These are phyloP conservation scores for Metschnikowia dekortorum DNA, from an alignment of 805 yeast species.

Conservation along the genomic window DNA sequence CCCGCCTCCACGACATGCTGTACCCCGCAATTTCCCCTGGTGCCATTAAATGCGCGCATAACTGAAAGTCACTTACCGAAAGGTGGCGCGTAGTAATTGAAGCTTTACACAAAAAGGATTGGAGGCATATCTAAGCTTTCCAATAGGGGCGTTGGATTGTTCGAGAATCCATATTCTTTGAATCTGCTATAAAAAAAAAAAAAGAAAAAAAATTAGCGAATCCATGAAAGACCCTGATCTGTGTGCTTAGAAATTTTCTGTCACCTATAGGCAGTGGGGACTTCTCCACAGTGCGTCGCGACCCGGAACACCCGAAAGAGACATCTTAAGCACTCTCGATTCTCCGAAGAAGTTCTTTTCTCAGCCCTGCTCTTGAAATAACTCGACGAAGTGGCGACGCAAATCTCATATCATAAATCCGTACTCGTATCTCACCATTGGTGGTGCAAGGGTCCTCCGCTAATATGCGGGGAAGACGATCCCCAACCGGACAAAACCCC, in stretches of 20 bases:
- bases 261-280: background rate
- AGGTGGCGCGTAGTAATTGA: background rate
- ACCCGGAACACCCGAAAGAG: background rate
- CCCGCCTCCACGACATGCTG: background rate
- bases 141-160: too few species aligned
- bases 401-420: too few species aligned
- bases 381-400: too few species aligned
- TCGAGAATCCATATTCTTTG: too few species aligned
- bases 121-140: too few species aligned
- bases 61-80: background rate
- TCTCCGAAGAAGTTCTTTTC: too few species aligned
- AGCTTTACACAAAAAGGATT: background rate
- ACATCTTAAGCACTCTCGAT: background rate
- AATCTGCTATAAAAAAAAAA: too few species aligned
- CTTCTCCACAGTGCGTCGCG: background rate
- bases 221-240: background rate
- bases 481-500: background rate
- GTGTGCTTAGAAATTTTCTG: background rate
- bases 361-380: background rate
- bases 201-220: too few species aligned
- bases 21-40: conserved; percentile 3
- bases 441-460: background rate
- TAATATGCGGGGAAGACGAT: background rate
- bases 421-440: background rate
- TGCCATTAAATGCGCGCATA: background rate